Base-by-base conservation (phyloP, 23 red algal species). In the Chondrus crispus region DNA sequence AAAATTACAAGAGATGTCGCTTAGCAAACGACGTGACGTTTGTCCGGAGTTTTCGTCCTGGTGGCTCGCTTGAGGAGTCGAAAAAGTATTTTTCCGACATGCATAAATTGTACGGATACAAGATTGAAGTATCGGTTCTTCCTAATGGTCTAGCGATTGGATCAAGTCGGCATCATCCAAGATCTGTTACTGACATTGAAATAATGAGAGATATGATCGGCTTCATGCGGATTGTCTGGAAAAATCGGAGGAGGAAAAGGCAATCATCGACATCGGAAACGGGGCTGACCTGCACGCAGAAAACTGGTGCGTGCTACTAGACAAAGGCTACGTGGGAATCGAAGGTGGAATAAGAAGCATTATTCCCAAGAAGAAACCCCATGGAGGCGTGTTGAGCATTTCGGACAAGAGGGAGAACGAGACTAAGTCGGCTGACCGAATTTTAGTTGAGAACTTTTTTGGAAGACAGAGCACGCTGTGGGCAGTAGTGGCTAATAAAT, bases 371-470 rank as follows among this genome's bases (percentile, higher is more conserved):
- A 83, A 62, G 63, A 83, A 62, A 4, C 79, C 79, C n/a, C 4
- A 10, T 3, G 4, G 52, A 44, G 48, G 33, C 35, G 20, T 62
- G 3, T 54, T 83, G 24, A 5, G 3, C 44, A 19, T 22, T 3
- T 3, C 11, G 18, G 50, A 83, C 33, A 40, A 62, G 18, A 10
- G 14, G 13, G 26, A 24, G 22, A 60, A 83, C 41, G 41, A 13
- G 26, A 83, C 57, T 18, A 83, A 62, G 41, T 60, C 79, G 3
- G 57, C 79, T 41, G 79, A 83, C 41, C 10, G 79, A 42, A 83
- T 83, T 30, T 62, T 62, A 4, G 46, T 83, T 2, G 50, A 83
- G 41, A 62, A 83, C 6, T 83, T 40, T 83, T 60, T 83, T 76
- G 7, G 44, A 37, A 22, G 5, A n/a, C n/a, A n/a, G n/a, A n/a